phyloP scores from a whole-genome alignment of 768 basidiomycete species.

The Cyclocybe aegerita region DNA sequence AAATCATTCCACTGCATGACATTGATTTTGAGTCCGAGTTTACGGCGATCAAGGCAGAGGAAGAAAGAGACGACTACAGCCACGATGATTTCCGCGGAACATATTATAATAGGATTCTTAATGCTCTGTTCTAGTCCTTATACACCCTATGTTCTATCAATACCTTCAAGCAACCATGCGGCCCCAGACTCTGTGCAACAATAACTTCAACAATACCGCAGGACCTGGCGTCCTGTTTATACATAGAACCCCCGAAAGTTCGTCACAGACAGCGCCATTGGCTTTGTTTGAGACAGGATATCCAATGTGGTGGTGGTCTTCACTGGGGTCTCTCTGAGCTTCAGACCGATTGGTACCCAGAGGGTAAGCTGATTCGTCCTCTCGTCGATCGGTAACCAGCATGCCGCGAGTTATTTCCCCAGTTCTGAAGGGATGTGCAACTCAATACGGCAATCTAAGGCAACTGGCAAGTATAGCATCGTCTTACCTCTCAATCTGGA shows the following conservation, averaged over 20 bases:
- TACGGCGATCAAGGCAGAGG: conserved; percentile 15
- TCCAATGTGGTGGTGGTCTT: conserved; percentile 1
- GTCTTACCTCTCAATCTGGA: conserved; percentile 68
- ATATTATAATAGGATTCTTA: conserved; percentile 21
- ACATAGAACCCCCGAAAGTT: conserved; percentile 37
- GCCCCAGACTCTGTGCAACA: conserved; percentile 61
- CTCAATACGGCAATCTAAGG: background rate
- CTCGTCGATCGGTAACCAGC: conserved; percentile 80
- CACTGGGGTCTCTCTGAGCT: conserved; percentile 39
- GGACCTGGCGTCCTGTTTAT: conserved; percentile 68
- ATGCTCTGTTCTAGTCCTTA: conserved; percentile 19
- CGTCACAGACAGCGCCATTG: background rate
- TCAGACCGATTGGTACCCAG: conserved; percentile 65
- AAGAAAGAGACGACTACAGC: background rate
- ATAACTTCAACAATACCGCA: conserved; percentile 40
- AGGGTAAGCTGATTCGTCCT: conserved; percentile 61
- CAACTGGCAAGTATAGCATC: background rate
- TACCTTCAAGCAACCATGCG: conserved; percentile 13
- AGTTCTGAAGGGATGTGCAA: conserved; percentile 34
- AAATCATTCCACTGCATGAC: conserved; percentile 14
- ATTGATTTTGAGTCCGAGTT: conserved; percentile 26
- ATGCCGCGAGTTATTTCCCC: conserved; percentile 87
- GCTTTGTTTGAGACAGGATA: background rate
- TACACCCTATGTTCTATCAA: background rate
- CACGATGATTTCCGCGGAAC: background rate